phyloP scores from a whole-genome alignment of 208 protist genomes.

The Blastocrithidia nonstop region DNA sequence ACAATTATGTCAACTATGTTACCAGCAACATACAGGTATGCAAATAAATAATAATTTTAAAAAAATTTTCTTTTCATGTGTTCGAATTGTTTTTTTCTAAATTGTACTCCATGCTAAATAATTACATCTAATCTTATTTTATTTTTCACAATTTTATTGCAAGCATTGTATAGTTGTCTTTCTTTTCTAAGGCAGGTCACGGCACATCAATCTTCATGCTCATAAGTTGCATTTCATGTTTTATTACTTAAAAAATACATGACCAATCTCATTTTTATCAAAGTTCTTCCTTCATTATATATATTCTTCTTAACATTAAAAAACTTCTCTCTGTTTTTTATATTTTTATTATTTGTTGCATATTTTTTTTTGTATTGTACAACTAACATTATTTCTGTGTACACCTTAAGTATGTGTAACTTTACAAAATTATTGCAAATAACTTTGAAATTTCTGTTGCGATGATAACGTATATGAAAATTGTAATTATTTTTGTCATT shows the following conservation, averaged over 20 bases:
- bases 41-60: not conserved
- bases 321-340: slow-evolving; percentile 6
- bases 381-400: slow-evolving; percentile 1
- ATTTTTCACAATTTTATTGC: not conserved
- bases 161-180: not conserved
- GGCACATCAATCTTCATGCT: not conserved
- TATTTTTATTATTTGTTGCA: not conserved
- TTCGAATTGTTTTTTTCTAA: not conserved
- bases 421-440: too few relatives aligned
- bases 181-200: not conserved
- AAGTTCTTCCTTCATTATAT: slow-evolving; percentile 3
- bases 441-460: too few relatives aligned
- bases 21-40: not conserved
- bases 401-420: too few relatives aligned
- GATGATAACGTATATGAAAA: too few relatives aligned
- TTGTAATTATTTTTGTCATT: too few relatives aligned
- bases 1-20: too few relatives aligned
- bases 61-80: not conserved
- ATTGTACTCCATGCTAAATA: not conserved
- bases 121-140: not conserved
- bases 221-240: not conserved
- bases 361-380: slow-evolving; percentile 5
- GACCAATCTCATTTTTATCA: not conserved
- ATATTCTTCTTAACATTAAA: slow-evolving; percentile 4
- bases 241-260: too few relatives aligned